Conservation (phyloP, 1,139 yeast genomes). For the Saccharomyces hybrid region DNA sequence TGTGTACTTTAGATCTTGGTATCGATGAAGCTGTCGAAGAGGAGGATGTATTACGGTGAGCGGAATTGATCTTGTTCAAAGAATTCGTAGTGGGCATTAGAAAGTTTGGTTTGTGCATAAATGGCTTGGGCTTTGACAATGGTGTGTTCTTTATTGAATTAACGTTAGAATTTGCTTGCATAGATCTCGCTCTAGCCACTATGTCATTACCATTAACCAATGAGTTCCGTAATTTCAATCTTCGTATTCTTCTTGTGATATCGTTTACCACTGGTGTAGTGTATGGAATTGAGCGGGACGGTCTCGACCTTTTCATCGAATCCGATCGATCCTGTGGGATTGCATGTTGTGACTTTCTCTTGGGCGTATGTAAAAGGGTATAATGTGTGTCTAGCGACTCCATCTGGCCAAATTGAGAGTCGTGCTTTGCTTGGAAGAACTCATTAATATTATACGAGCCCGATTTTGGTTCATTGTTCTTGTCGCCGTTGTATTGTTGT, state of each 20-base stretch:
- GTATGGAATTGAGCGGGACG: constrained; percentile 1
- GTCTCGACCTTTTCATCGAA: constrained; percentile 6
- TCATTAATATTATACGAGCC: constrained; percentile 2
- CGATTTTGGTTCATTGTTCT: neutral
- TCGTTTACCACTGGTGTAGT: constrained; percentile 19
- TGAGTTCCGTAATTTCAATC: constrained; percentile 18
- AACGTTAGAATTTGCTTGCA: constrained; percentile 2
- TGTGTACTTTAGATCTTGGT: neutral
- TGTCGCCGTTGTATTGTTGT: constrained; percentile 8
- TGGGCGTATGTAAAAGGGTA: constrained; percentile 18
- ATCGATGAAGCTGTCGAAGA: neutral
- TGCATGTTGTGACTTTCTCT: constrained; percentile 7
- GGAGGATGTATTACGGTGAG: neutral
- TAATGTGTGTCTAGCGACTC: constrained; percentile 32
- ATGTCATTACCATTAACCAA: constrained; percentile 6
- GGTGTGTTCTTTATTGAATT: constrained; percentile 15
- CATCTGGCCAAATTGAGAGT: constrained; percentile 26
- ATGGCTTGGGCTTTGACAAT: constrained; percentile 12
- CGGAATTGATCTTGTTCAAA: constrained; percentile 10
- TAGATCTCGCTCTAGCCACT: constrained; percentile 2
- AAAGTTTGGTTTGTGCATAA: constrained; percentile 14
- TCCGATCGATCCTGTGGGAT: constrained; percentile 9
- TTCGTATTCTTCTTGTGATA: constrained; percentile 24
- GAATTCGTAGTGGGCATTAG: constrained; percentile 16
- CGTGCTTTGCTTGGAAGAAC: constrained; percentile 17